Evolutionary conservation across 768 basidiomycete species (phyloP).

Genomic region (Suillus tomentosus): DNA sequence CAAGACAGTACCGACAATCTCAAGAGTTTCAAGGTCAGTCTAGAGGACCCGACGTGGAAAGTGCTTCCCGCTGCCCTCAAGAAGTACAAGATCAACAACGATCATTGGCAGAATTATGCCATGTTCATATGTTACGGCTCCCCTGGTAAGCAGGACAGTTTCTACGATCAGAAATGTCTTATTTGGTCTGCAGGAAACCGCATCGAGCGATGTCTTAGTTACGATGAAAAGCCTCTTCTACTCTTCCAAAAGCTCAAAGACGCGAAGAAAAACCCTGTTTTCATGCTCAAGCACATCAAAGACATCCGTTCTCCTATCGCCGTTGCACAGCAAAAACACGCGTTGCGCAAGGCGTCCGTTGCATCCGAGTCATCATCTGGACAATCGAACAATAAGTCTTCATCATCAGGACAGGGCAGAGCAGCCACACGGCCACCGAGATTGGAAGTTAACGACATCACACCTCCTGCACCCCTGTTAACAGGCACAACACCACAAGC

Average conservation of each 20-base stretch:
- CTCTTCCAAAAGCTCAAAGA: constrained; percentile 98
- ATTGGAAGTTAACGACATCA: constrained; percentile 68
- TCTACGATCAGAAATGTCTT: constrained; percentile 2
- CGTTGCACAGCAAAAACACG: constrained; percentile 96
- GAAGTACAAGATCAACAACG: constrained; percentile 98
- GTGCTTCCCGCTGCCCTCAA: constrained; percentile 97
- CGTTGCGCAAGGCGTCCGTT: constrained; percentile 74
- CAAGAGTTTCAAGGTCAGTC: constrained; percentile 95
- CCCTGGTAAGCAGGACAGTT: constrained; percentile 56
- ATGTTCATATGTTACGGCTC: constrained; percentile 99
- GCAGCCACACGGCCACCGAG: constrained; percentile 60
- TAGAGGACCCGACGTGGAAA: constrained; percentile 99
- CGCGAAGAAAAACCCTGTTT: constrained; percentile 95
- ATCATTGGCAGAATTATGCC: constrained; percentile 98
- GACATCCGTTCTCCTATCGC: constrained; percentile 97
- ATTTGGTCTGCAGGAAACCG: constrained; percentile 52
- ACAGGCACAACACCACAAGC: constrained; percentile 67
- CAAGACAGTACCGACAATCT: constrained; percentile 75
- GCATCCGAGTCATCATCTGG: constrained; percentile 29
- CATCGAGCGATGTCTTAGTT: constrained; percentile 92
- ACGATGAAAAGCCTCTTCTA: constrained; percentile 96
- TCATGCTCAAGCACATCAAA: constrained; percentile 94
- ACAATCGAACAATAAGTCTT: constrained; percentile 26
- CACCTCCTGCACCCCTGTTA: constrained; percentile 50
- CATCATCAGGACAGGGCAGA: constrained; percentile 33